A percentile compares a stretch with the other conserved stretches of the same genome.
Conservation (phyloP, 768 basidiomycete species). For the Termitomyces sp. region DNA sequence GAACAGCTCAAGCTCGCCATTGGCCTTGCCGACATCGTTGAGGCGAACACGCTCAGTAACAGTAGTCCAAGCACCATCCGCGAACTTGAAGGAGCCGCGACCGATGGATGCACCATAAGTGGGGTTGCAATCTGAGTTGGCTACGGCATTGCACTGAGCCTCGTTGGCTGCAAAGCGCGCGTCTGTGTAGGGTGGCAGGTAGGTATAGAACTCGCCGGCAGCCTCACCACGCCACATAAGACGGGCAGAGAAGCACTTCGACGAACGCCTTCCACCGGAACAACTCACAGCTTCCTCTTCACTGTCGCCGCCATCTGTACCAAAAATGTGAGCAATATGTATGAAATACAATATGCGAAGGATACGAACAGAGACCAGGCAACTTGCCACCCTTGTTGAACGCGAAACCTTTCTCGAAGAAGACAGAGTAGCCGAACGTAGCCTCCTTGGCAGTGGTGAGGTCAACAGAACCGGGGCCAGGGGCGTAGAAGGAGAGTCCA, state of each 20-base stretch:
- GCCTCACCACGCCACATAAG: slow-evolving; percentile 66
- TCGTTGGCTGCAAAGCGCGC: slow-evolving; percentile 40
- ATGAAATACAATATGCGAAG: neutral
- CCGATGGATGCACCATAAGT: slow-evolving; percentile 65
- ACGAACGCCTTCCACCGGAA: slow-evolving; percentile 58
- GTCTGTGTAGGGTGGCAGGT: slow-evolving; percentile 48
- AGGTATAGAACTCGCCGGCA: slow-evolving; percentile 65
- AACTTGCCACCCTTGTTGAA: slow-evolving; percentile 69
- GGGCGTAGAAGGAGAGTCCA: slow-evolving; percentile 70
- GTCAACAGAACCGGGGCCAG: slow-evolving; percentile 47
- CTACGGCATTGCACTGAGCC: slow-evolving; percentile 42
- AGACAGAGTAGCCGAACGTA: slow-evolving; percentile 58
- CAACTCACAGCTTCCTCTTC: slow-evolving; percentile 44
- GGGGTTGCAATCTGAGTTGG: slow-evolving; percentile 51
- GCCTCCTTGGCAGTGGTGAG: slow-evolving; percentile 61
- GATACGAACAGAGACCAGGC: slow-evolving; percentile 61
- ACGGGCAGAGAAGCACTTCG: slow-evolving; percentile 57
- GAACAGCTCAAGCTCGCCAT: slow-evolving; percentile 71
- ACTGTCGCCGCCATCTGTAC: slow-evolving; percentile 50
- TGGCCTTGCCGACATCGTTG: slow-evolving; percentile 63
- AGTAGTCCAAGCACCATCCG: slow-evolving; percentile 62
- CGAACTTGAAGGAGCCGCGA: slow-evolving; percentile 62
- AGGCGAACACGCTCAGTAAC: slow-evolving; percentile 66
- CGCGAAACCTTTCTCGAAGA: slow-evolving; percentile 57
- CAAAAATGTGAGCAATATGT: slow-evolving; percentile 4